phyloP scores from a whole-genome alignment of 2,329 filamentous ascomycete genomes.

The Periconia sp. region DNA sequence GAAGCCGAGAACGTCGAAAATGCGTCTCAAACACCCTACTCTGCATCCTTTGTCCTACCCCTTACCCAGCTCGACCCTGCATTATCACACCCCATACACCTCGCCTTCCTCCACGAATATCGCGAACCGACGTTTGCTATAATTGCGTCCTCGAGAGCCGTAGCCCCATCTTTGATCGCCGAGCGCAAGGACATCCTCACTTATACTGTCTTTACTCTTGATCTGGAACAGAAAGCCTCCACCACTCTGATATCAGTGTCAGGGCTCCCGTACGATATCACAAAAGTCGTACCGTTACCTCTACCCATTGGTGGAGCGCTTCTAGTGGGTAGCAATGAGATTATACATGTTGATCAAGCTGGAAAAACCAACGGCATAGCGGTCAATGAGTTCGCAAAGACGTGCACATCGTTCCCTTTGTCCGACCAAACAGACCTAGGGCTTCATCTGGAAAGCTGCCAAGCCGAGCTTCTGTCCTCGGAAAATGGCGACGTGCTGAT shows the following conservation, averaged over 20 bases:
- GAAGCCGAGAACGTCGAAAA: constrained; percentile 41
- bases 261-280: constrained; percentile 84
- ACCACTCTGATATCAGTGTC: constrained; percentile 88
- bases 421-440: constrained; percentile 81
- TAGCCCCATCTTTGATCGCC: constrained; percentile 70
- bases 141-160: constrained; percentile 73
- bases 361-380: constrained; percentile 91
- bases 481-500: constrained; percentile 85
- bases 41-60: constrained; percentile 88
- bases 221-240: constrained; percentile 88
- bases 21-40: constrained; percentile 68
- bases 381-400: constrained; percentile 86
- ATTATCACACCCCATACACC: constrained; percentile 84
- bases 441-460: constrained; percentile 78
- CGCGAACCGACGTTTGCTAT: constrained; percentile 97
- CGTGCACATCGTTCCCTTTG: constrained; percentile 80
- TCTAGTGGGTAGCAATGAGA: constrained; percentile 82
- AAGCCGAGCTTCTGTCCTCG: constrained; percentile 72
- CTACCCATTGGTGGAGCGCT: constrained; percentile 86
- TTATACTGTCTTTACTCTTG: constrained; percentile 94
- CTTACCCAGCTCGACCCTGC: constrained; percentile 85
- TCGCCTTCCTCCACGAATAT: constrained; percentile 95
- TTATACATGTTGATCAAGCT: constrained; percentile 94
- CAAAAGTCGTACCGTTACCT: constrained; percentile 78
- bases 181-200: constrained; percentile 82